Percentiles rank a stretch among this genome's conserved stretches.
phyloP scores from a whole-genome alignment of 805 yeast species.

The Spathaspora boniae region DNA sequence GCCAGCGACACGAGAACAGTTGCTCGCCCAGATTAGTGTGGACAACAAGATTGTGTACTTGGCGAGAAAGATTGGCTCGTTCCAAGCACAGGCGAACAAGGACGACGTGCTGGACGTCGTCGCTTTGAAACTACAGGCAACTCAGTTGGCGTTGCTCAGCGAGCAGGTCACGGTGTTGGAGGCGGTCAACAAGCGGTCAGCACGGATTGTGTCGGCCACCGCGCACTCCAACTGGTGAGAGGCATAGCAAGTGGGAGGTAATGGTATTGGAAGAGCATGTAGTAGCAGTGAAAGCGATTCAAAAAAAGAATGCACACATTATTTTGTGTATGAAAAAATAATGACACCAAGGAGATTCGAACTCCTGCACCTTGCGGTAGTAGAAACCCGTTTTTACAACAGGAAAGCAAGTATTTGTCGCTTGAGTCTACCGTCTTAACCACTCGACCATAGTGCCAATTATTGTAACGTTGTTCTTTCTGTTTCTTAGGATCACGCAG shows the following conservation, averaged over 20 bases:
- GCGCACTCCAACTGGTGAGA: too few relatives aligned
- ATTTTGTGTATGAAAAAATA: not conserved
- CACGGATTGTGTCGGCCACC: conserved; percentile 3
- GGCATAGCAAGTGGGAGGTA: not conserved
- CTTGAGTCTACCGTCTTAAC: conserved; percentile 4
- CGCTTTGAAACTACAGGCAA: conserved; percentile 16
- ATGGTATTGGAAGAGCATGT: not conserved
- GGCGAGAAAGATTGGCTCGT: conserved; percentile 20
- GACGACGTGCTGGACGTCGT: conserved; percentile 4
- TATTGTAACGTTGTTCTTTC: too few relatives aligned
- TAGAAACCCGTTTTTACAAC: not conserved
- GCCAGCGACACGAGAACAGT: not conserved
- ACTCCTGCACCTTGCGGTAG: conserved; percentile 3
- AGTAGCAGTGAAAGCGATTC: not conserved
- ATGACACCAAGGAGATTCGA: conserved; percentile 4
- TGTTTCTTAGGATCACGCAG: too few relatives aligned
- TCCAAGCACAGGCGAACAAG: conserved; percentile 4
- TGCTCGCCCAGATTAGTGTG: conserved; percentile 13
- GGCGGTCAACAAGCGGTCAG: conserved; percentile 15
- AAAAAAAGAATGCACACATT: not conserved
- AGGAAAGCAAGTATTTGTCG: not conserved
- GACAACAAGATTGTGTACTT: conserved; percentile 25
- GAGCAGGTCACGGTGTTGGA: conserved; percentile 26
- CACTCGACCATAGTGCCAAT: too few relatives aligned
- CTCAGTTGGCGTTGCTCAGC: conserved; percentile 29